Conservation (phyloP, 306 rosid species). For the Inga laurina region DNA sequence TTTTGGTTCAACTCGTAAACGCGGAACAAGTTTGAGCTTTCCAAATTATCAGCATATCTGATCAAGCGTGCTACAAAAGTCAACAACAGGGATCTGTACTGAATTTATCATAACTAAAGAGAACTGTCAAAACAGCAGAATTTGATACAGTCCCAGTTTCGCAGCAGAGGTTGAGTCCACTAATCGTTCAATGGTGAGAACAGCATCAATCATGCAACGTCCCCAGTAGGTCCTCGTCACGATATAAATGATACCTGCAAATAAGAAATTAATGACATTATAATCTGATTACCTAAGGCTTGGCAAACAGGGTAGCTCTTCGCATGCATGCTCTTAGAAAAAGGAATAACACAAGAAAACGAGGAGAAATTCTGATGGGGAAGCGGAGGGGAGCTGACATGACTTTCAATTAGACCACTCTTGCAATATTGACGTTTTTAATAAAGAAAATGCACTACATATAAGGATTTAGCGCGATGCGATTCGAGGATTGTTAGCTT, state of each 20-base stretch:
- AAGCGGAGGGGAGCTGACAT: neutral
- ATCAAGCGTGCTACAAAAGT: neutral
- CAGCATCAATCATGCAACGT: slow-evolving; percentile 53
- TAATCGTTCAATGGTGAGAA: neutral
- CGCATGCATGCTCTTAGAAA: neutral
- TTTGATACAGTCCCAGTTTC: slow-evolving; percentile 3
- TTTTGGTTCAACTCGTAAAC: neutral
- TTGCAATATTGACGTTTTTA: neutral
- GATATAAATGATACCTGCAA: slow-evolving; percentile 53
- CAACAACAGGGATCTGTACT: neutral
- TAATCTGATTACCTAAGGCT: neutral
- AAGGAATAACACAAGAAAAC: neutral
- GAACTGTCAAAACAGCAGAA: slow-evolving; percentile 29
- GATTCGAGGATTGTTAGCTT: neutral
- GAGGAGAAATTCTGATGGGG: neutral
- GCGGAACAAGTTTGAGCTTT: neutral
- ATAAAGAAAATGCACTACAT: neutral
- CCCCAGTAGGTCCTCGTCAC: slow-evolving; percentile 59
- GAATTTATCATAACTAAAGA: slow-evolving; percentile 10
- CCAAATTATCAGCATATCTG: neutral
- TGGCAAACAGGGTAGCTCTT: slow-evolving; percentile 4
- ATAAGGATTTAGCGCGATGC: neutral
- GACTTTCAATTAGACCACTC: neutral
- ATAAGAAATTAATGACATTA: neutral
- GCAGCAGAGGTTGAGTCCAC: neutral